A percentile compares a stretch with the other conserved stretches of the same genome.
These are phyloP conservation scores for Typha latifolia DNA, from an alignment of 176 grass and related monocot genomes.

Conservation along the genomic window DNA sequence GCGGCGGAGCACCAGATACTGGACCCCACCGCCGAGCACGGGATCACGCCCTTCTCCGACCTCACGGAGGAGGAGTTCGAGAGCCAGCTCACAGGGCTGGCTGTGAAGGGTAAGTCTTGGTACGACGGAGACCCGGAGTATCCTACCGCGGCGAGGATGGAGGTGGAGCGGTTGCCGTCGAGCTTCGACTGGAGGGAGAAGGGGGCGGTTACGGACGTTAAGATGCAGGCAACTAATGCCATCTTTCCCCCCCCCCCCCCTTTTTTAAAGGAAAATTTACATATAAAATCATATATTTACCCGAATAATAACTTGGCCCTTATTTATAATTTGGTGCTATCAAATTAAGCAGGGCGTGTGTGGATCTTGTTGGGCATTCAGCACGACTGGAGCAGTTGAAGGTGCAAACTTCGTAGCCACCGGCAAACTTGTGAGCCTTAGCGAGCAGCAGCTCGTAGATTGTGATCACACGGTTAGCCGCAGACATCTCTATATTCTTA, in stretches of 20 bases:
- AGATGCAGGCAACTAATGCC: slow-evolving; percentile 42
- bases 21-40: slow-evolving; percentile 64
- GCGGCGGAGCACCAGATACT: slow-evolving; percentile 66
- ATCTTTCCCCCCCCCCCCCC: too few relatives aligned
- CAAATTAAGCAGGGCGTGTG: slow-evolving; percentile 41
- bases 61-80: slow-evolving; percentile 77
- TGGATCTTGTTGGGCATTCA: slow-evolving; percentile 65
- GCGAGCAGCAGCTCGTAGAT: slow-evolving; percentile 65
- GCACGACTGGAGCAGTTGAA: slow-evolving; percentile 47
- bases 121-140: background rate
- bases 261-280: too few relatives aligned
- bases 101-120: background rate
- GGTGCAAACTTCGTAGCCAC: slow-evolving; percentile 54
- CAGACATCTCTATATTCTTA: background rate
- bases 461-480: slow-evolving; percentile 50
- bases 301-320: background rate
- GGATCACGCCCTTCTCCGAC: slow-evolving; percentile 81
- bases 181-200: slow-evolving; percentile 85
- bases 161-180: slow-evolving; percentile 35
- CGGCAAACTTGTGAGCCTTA: slow-evolving; percentile 41
- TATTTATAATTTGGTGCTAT: background rate
- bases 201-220: slow-evolving; percentile 61
- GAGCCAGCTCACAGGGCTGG: slow-evolving; percentile 41
- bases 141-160: slow-evolving; percentile 23
- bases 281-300: background rate